Conservation (phyloP, 768 basidiomycete genomes). For the Boletales sp. region DNA sequence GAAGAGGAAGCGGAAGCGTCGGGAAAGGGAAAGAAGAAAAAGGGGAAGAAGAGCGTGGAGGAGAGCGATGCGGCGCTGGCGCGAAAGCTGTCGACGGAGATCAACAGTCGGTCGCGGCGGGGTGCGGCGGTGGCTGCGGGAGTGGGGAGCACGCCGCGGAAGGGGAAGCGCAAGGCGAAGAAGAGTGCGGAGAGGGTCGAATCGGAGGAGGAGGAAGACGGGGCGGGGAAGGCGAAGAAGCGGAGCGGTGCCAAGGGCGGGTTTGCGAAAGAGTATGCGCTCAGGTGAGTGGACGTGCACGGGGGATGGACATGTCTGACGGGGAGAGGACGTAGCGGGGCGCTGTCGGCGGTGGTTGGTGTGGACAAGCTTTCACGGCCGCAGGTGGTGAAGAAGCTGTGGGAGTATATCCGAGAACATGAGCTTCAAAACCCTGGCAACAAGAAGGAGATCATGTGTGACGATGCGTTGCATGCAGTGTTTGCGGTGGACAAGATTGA, state of each 20-base stretch:
- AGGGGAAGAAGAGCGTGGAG: constrained; percentile 44
- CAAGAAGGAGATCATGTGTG: constrained; percentile 83
- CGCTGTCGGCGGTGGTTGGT: constrained; percentile 67
- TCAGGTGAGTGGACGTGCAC: constrained; percentile 57
- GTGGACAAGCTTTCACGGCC: constrained; percentile 74
- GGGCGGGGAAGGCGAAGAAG: constrained; percentile 47
- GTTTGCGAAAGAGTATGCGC: constrained; percentile 70
- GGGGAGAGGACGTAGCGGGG: constrained; percentile 46
- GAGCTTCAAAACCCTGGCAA: constrained; percentile 83
- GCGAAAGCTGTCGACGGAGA: constrained; percentile 64
- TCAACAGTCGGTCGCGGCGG: constrained; percentile 59
- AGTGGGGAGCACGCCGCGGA: constrained; percentile 41
- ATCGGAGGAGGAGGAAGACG: constrained; percentile 50
- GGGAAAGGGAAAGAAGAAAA: constrained; percentile 41
- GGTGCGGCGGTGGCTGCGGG: constrained; percentile 37
- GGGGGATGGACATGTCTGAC: neutral
- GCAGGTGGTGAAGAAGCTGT: constrained; percentile 86
- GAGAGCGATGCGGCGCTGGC: constrained; percentile 70
- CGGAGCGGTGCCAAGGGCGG: constrained; percentile 75
- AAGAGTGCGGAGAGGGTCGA: constrained; percentile 51
- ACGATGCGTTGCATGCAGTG: constrained; percentile 64
- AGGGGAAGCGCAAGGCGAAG: constrained; percentile 40
- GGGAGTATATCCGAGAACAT: constrained; percentile 83
- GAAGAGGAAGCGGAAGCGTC: too few relatives aligned
- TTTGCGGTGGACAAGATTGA: constrained; percentile 81